Conservation (phyloP, 2,329 filamentous ascomycete species). For the Ascochyta viciae-villosae region DNA sequence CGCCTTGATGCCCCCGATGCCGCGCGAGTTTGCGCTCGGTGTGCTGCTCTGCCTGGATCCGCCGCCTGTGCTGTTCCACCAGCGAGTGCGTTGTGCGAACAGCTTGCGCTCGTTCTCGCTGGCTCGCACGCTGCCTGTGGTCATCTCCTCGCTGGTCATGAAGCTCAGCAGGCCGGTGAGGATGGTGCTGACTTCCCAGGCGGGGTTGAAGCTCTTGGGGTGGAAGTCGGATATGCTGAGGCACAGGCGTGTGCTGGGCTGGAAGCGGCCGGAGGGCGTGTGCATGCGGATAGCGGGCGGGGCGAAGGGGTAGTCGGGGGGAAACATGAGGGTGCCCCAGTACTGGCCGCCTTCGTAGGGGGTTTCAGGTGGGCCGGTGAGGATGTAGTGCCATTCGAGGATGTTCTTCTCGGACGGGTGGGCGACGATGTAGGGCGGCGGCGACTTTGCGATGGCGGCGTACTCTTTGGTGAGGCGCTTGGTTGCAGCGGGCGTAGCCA, state of each 20-base stretch:
- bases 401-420: slow-evolving; percentile 93
- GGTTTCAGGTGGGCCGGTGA: slow-evolving; percentile 91
- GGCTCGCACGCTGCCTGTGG: slow-evolving; percentile 85
- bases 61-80: slow-evolving; percentile 97
- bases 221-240: slow-evolving; percentile 98
- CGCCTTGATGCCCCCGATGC: slow-evolving; percentile 80
- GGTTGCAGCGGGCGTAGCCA: slow-evolving; percentile 51
- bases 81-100: slow-evolving; percentile 78
- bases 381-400: slow-evolving; percentile 94
- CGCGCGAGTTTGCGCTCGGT: slow-evolving; percentile 52
- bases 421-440: slow-evolving; percentile 86
- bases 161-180: slow-evolving; percentile 92
- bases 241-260: slow-evolving; percentile 88
- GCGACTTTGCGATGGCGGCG: slow-evolving; percentile 72
- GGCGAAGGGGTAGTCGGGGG: slow-evolving; percentile 94
- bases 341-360: slow-evolving; percentile 96
- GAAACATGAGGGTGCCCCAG: slow-evolving; percentile 96
- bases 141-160: slow-evolving; percentile 99
- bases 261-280: slow-evolving; percentile 93
- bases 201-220: slow-evolving; percentile 96
- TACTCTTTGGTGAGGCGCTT: slow-evolving; percentile 68
- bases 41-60: slow-evolving; percentile 67
- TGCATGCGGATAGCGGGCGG: slow-evolving; percentile 99
- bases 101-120: slow-evolving; percentile 78
- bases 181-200: slow-evolving; percentile 97